phyloP scores from a whole-genome alignment of 441 rosid species.

The Syzygium syzygioides region DNA sequence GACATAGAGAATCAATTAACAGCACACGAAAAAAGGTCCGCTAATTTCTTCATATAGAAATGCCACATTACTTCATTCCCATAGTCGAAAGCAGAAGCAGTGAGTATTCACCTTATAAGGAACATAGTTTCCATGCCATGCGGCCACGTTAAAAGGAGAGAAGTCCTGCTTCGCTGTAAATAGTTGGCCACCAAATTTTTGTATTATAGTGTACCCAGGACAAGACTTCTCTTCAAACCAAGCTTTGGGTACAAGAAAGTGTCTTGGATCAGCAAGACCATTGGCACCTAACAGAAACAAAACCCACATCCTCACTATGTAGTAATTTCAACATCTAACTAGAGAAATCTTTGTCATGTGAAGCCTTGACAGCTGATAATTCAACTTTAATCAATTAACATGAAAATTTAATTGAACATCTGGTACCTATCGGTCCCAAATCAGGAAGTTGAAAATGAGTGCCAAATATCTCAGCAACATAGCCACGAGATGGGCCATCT shows the following conservation, averaged over 20 bases:
- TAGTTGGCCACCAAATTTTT: conserved; percentile 85
- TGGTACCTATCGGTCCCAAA: conserved; percentile 91
- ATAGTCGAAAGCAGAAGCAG: neutral
- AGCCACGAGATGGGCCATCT: conserved; percentile 89
- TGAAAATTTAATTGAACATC: conserved; percentile 3
- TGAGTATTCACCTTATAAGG: conserved; percentile 68
- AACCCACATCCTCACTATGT: neutral
- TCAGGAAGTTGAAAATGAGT: conserved; percentile 97
- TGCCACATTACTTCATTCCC: neutral
- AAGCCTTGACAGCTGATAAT: neutral
- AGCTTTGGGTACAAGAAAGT: conserved; percentile 80
- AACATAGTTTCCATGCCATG: conserved; percentile 98
- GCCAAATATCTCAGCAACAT: conserved; percentile 89
- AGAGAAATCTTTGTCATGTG: neutral
- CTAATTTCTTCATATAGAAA: neutral
- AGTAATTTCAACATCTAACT: neutral
- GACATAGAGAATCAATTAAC: neutral
- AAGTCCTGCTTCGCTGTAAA: conserved; percentile 89
- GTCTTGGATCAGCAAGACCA: conserved; percentile 93
- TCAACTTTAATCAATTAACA: neutral
- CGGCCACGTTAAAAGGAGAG: conserved; percentile 92
- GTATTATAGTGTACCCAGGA: conserved; percentile 64
- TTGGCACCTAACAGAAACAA: conserved; percentile 61
- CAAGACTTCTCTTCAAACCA: conserved; percentile 70
- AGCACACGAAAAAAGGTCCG: neutral